These are phyloP conservation scores for Naganishia sp. DNA, from an alignment of 1,284 basidiomycete genomes.

Conservation along the genomic window DNA sequence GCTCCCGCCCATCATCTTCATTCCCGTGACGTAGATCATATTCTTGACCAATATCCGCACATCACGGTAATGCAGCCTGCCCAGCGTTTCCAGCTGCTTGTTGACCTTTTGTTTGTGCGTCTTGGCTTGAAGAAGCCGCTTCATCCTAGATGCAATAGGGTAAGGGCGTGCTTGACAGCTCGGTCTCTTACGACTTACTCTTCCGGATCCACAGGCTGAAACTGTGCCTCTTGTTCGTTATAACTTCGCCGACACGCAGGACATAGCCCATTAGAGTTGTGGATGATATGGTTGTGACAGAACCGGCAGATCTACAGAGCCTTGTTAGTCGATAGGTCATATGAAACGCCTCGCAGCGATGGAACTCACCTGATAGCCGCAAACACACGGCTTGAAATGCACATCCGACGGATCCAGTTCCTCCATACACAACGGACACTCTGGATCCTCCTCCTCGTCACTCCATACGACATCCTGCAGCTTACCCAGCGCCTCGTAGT, in stretches of 20 bases:
- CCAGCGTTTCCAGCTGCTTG: slow-evolving; percentile 88
- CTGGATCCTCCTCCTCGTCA: slow-evolving; percentile 96
- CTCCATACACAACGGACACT: slow-evolving; percentile 97
- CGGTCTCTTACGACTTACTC: slow-evolving; percentile 66
- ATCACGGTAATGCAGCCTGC: slow-evolving; percentile 85
- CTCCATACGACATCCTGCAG: slow-evolving; percentile 99
- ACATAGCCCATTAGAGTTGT: slow-evolving; percentile 93
- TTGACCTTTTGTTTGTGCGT: slow-evolving; percentile 92
- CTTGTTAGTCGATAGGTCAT: not conserved
- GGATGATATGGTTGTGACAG: slow-evolving; percentile 98
- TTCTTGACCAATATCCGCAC: slow-evolving; percentile 96
- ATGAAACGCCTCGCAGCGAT: slow-evolving; percentile 1
- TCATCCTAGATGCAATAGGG: slow-evolving; percentile 65
- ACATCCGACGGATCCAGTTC: slow-evolving; percentile 99
- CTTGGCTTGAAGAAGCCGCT: slow-evolving; percentile 93
- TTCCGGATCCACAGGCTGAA: slow-evolving; percentile 92
- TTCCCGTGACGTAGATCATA: slow-evolving; percentile 93
- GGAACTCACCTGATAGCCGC: slow-evolving; percentile 85
- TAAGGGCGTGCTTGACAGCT: too few species aligned
- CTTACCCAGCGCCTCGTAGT: slow-evolving; percentile 56
- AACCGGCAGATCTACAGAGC: slow-evolving; percentile 87
- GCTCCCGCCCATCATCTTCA: slow-evolving; percentile 75
- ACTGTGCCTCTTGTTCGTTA: slow-evolving; percentile 88
- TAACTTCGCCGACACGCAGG: slow-evolving; percentile 95
- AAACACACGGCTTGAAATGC: slow-evolving; percentile 99